Percentiles rank a stretch among this genome's conserved stretches.
These are phyloP conservation scores for Cucurbita maxima DNA, from an alignment of 306 rosid species.

Conservation along the genomic window DNA sequence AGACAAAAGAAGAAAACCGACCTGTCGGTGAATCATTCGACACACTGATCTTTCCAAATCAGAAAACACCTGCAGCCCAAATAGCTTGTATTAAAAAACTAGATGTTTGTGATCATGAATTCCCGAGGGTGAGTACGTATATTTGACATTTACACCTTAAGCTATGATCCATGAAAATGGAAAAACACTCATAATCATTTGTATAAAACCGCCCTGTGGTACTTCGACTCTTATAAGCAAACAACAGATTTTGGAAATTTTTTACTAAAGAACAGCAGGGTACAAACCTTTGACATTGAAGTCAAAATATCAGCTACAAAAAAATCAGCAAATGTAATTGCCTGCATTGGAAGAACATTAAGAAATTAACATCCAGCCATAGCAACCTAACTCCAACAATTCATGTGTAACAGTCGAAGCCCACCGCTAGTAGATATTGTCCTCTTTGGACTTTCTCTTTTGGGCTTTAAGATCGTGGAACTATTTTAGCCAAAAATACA, in stretches of 20 bases:
- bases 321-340: slow-evolving; percentile 84
- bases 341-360: slow-evolving; percentile 41
- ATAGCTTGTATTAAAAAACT: neutral
- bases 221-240: neutral
- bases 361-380: slow-evolving; percentile 8
- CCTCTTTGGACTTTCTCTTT: too few species aligned
- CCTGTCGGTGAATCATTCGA: slow-evolving; percentile 97
- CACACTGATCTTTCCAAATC: slow-evolving; percentile 95
- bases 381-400: neutral
- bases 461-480: neutral
- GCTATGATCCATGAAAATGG: neutral
- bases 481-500: neutral
- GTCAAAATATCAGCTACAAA: slow-evolving; percentile 95
- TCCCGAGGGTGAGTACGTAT: neutral
- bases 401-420: neutral
- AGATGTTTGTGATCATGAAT: slow-evolving; percentile 3
- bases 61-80: slow-evolving; percentile 61
- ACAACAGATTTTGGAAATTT: slow-evolving; percentile 3
- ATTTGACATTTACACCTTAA: neutral
- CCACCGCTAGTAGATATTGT: too few species aligned
- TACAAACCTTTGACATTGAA: slow-evolving; percentile 82
- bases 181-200: neutral
- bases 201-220: neutral
- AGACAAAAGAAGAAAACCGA: slow-evolving; percentile 19
- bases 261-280: slow-evolving; percentile 9